Percentiles rank a stretch among this genome's conserved stretches.
Conservation (phyloP, 768 basidiomycete genomes). For the Asterophora parasitica region DNA sequence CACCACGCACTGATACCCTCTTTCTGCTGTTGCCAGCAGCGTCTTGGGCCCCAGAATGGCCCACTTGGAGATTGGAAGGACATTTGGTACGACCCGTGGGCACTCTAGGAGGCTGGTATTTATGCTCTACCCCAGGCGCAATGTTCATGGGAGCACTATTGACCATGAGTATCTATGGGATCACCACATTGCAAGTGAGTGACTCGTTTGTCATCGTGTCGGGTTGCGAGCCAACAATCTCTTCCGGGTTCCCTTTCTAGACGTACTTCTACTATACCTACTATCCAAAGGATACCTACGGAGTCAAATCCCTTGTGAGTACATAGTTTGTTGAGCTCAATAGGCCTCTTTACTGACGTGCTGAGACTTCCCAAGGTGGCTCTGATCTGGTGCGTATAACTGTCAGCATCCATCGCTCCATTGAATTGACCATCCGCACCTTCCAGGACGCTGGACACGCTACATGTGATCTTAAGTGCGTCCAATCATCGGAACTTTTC, state of each 20-base stretch:
- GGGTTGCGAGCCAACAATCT: not conserved
- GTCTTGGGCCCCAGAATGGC: not conserved
- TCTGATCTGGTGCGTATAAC: conserved; percentile 27
- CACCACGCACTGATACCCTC: not conserved
- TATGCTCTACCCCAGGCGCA: conserved; percentile 22
- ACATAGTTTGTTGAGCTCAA: not conserved
- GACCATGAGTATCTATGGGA: conserved; percentile 37
- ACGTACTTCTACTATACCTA: conserved; percentile 38
- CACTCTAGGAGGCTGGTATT: not conserved
- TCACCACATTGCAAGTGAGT: conserved; percentile 38
- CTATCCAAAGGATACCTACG: conserved; percentile 32
- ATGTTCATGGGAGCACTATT: conserved; percentile 34
- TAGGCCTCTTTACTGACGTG: not conserved
- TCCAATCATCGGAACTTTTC: not conserved
- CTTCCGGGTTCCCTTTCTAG: conserved; percentile 17
- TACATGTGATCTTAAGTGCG: conserved; percentile 38
- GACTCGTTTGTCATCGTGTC: not conserved
- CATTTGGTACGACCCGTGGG: conserved; percentile 25
- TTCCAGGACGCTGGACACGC: conserved; percentile 34
- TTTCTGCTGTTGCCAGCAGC: not conserved
- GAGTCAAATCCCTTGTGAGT: conserved; percentile 33
- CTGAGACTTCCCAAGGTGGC: conserved; percentile 23
- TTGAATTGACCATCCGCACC: not conserved
- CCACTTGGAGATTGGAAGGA: conserved; percentile 20
- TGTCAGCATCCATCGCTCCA: not conserved